phyloP scores from a whole-genome alignment of 805 yeast genomes.

The Komagataella pastoris region DNA sequence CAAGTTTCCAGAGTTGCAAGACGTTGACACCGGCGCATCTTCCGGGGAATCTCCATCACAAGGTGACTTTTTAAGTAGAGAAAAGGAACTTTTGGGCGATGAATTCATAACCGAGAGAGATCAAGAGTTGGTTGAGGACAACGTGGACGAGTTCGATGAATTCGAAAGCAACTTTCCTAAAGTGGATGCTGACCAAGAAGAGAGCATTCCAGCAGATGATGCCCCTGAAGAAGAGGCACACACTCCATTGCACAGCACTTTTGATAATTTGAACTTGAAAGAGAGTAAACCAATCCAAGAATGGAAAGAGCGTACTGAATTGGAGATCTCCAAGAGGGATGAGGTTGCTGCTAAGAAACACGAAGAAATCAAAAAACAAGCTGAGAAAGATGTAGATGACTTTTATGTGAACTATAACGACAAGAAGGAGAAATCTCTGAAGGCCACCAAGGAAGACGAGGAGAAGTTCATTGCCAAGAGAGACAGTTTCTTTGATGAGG shows the following conservation, averaged over 20 bases:
- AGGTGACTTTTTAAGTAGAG: constrained; percentile 55
- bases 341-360: constrained; percentile 51
- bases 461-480: constrained; percentile 59
- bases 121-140: constrained; percentile 25
- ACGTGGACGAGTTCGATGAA: constrained; percentile 35
- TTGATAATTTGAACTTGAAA: constrained; percentile 20
- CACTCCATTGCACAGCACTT: constrained; percentile 14
- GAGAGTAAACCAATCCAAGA: constrained; percentile 51
- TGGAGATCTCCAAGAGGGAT: constrained; percentile 74
- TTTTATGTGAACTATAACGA: constrained; percentile 84
- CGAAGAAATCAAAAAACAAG: constrained; percentile 56
- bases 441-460: constrained; percentile 53
- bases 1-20: constrained; percentile 61
- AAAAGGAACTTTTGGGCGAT: constrained; percentile 54
- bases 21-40: constrained; percentile 19
- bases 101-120: constrained; percentile 61
- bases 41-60: constrained; percentile 20
- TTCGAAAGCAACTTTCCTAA: constrained; percentile 57
- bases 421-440: constrained; percentile 62
- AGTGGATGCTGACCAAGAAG: constrained; percentile 22
- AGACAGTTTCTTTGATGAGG: constrained; percentile 43
- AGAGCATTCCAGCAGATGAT: constrained; percentile 2
- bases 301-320: constrained; percentile 74
- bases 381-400: constrained; percentile 75
- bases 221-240: constrained; percentile 4